Evolutionary conservation across 1,139 yeast genomes (phyloP).

Genomic region (Blastobotrys serpentis): DNA sequence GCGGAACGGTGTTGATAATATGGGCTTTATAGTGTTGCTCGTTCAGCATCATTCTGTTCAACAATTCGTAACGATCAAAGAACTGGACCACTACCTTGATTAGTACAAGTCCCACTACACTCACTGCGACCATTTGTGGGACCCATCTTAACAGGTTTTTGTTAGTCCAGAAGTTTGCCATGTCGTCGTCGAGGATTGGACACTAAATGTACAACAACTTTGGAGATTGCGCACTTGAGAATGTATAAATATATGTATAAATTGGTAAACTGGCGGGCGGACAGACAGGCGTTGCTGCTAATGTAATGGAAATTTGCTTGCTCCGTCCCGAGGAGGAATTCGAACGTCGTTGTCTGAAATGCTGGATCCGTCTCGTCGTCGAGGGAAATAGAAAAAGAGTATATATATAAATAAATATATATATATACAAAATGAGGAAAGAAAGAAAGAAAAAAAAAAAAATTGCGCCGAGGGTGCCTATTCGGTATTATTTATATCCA

Average conservation of each 20-base stretch:
- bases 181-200: background rate
- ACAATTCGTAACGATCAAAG: constrained; percentile 10
- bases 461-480: background rate
- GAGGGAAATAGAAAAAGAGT: too few relatives aligned
- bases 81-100: constrained; percentile 13
- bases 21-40: background rate
- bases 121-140: background rate
- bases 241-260: background rate
- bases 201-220: too few relatives aligned
- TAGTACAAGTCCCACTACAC: background rate
- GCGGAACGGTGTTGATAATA: background rate
- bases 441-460: too few relatives aligned
- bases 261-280: too few relatives aligned
- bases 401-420: too few relatives aligned
- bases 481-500: background rate
- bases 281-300: too few relatives aligned
- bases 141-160: background rate
- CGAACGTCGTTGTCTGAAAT: too few relatives aligned
- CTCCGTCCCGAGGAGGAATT: background rate
- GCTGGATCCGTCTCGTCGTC: too few relatives aligned
- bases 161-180: constrained; percentile 5
- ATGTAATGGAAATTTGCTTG: too few relatives aligned
- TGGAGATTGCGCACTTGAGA: too few relatives aligned
- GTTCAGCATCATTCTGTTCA: background rate
- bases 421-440: too few relatives aligned